Conservation (phyloP, 176 grass and related monocot genomes). For the Tillandsia fasciculata region DNA sequence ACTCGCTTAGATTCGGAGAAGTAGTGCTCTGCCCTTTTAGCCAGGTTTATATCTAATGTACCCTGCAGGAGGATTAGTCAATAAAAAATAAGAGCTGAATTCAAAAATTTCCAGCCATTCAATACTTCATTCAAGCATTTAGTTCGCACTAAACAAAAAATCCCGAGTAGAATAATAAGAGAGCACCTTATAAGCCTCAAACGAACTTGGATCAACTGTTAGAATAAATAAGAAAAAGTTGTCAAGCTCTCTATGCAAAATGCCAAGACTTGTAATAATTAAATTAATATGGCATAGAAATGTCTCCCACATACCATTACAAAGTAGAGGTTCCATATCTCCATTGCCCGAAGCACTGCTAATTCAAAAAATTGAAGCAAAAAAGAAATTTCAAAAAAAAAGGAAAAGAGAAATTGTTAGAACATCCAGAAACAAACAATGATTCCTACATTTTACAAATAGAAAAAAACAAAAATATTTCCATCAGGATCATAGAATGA, state of each 20-base stretch:
- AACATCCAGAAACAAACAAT: background rate
- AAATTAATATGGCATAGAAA: background rate
- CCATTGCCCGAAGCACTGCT: slow-evolving; percentile 35
- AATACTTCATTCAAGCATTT: no score
- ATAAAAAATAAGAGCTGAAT: background rate
- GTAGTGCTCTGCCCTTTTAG: slow-evolving; percentile 81
- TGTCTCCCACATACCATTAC: slow-evolving; percentile 30
- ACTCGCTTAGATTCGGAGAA: slow-evolving; percentile 76
- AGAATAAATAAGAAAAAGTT: slow-evolving; percentile 7
- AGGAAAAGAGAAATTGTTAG: background rate
- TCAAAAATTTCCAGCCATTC: background rate
- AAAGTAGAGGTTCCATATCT: slow-evolving; percentile 34
- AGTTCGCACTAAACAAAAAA: background rate
- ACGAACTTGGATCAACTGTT: slow-evolving; percentile 55
- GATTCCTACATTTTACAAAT: background rate
- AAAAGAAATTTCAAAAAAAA: background rate
- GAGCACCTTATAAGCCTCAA: slow-evolving; percentile 53
- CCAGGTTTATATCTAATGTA: slow-evolving; percentile 53
- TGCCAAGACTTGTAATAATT: background rate
- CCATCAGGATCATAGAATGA: background rate
- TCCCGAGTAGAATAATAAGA: slow-evolving; percentile 4
- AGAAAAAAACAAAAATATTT: background rate
- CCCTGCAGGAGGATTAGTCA: slow-evolving; percentile 26
- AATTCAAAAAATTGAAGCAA: slow-evolving; percentile 14
- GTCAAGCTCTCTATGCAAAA: slow-evolving; percentile 13